Evolutionary conservation across 495 filamentous ascomycete species (phyloP).

Genomic region (Tuber melanosporum): DNA sequence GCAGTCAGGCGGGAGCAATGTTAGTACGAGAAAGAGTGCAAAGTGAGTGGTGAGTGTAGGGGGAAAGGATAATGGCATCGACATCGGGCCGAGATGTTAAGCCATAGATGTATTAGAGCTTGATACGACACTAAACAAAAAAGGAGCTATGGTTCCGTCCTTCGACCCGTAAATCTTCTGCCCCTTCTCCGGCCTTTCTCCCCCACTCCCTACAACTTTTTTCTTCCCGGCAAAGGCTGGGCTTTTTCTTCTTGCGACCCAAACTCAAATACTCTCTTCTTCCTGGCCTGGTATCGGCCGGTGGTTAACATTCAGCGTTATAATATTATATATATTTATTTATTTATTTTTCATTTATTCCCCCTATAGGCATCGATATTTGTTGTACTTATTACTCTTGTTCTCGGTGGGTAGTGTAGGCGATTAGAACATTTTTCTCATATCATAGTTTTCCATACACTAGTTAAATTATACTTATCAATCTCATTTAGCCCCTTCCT

Average conservation of each 20-base stretch:
- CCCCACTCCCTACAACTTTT: background rate
- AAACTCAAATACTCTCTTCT: background rate
- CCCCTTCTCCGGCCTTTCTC: background rate
- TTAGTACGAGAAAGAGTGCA: slow-evolving; percentile 30
- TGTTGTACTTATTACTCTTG: slow-evolving; percentile 8
- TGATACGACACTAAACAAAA: background rate
- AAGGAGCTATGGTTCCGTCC: background rate
- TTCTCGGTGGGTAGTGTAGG: background rate
- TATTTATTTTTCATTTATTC: slow-evolving; percentile 1
- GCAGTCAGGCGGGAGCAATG: slow-evolving; percentile 28
- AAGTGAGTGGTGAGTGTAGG: slow-evolving; percentile 17
- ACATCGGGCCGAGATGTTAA: background rate
- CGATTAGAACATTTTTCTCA: background rate
- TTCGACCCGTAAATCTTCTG: background rate
- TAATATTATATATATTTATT: background rate
- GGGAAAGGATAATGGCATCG: background rate
- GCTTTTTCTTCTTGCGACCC: background rate
- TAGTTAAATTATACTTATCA: background rate
- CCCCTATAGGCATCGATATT: slow-evolving; percentile 3
- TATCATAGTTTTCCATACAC: background rate
- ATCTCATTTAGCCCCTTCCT: background rate
- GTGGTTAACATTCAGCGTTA: background rate
- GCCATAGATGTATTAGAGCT: background rate
- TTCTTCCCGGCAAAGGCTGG: background rate
- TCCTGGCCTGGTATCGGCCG: background rate